These are phyloP conservation scores for Solidago caesia DNA, from an alignment of 129 eudicot species.

Conservation along the genomic window DNA sequence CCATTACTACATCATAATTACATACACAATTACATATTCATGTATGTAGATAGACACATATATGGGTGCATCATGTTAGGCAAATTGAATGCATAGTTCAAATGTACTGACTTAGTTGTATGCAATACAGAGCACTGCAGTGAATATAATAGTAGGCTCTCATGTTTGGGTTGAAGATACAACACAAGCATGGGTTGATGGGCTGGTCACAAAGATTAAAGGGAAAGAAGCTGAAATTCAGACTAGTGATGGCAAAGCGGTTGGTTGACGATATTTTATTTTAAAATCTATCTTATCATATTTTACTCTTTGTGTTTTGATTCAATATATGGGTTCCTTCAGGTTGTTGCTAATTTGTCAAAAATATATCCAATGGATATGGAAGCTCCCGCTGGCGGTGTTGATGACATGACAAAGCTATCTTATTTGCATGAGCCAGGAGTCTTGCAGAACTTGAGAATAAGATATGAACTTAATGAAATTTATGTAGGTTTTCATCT, in stretches of 20 bases:
- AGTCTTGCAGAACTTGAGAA: conserved; percentile 72
- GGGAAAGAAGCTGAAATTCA: conserved; percentile 69
- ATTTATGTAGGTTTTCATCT: conserved; percentile 68
- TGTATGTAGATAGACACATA: neutral
- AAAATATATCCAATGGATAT: conserved; percentile 79
- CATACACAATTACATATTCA: neutral
- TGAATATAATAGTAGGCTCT: conserved; percentile 81
- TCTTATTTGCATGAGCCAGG: conserved; percentile 98
- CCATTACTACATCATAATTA: neutral
- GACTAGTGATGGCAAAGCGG: conserved; percentile 68
- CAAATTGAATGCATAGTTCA: neutral
- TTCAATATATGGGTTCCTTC: neutral
- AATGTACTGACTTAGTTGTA: conserved; percentile 20
- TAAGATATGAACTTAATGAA: conserved; percentile 94
- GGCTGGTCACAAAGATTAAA: conserved; percentile 63
- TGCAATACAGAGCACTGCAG: conserved; percentile 68
- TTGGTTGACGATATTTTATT: conserved; percentile 15
- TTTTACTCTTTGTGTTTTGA: neutral
- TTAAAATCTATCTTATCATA: conserved; percentile 8
- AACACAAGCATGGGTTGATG: conserved; percentile 76
- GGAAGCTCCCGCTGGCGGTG: conserved; percentile 99
- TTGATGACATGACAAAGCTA: conserved; percentile 98
- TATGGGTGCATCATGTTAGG: neutral
- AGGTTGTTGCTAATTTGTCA: conserved; percentile 79
- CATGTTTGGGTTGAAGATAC: conserved; percentile 95